phyloP scores from a whole-genome alignment of 2,329 filamentous ascomycete genomes.

The Fusarium xylarioides region DNA sequence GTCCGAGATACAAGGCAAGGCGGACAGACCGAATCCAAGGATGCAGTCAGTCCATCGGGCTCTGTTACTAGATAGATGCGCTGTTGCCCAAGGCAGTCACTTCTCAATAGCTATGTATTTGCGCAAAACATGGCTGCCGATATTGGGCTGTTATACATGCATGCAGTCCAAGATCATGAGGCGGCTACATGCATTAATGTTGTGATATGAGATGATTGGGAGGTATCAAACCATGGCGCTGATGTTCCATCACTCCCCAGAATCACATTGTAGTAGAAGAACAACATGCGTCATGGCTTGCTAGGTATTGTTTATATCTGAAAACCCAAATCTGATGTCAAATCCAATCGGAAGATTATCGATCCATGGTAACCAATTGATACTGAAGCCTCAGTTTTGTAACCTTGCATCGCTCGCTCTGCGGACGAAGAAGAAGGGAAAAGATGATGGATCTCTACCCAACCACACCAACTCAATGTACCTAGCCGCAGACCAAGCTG shows the following conservation, averaged over 20 bases:
- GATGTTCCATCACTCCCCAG: constrained; percentile 8
- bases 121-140: constrained; percentile 15
- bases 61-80: not conserved
- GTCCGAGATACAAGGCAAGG: constrained; percentile 17
- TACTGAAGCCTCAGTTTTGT: constrained; percentile 16
- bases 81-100: constrained; percentile 6
- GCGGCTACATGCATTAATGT: constrained; percentile 29
- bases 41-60: constrained; percentile 24
- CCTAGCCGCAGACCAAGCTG: constrained; percentile 10
- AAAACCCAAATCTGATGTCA: not conserved
- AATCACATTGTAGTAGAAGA: constrained; percentile 10
- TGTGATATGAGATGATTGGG: constrained; percentile 30
- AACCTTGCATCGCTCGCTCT: not conserved
- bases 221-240: constrained; percentile 24
- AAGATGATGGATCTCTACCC: constrained; percentile 15
- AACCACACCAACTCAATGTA: constrained; percentile 29
- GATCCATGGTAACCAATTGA: constrained; percentile 26
- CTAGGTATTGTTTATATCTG: not conserved
- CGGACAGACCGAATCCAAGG: constrained; percentile 12
- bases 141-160: constrained; percentile 29
- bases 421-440: not conserved
- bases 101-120: not conserved
- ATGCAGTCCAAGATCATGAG: constrained; percentile 22
- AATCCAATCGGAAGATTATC: constrained; percentile 35
- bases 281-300: constrained; percentile 11